A percentile compares a stretch with the other conserved stretches of the same genome.
phyloP scores from a whole-genome alignment of 1,284 basidiomycete species.

The Tausonia pullulans region DNA sequence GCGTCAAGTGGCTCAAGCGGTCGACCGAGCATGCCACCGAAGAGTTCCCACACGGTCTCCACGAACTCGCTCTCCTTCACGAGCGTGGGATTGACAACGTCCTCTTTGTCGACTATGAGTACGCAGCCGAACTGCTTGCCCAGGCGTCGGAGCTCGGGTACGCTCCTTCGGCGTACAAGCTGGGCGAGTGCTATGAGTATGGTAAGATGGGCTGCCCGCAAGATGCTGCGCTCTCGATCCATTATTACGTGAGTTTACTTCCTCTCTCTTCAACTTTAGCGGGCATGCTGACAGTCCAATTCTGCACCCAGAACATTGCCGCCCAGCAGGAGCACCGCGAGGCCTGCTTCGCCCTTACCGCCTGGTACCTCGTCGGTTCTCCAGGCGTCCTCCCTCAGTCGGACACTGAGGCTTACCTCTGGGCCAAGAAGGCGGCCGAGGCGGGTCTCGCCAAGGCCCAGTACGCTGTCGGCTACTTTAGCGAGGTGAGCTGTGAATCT shows the following conservation, averaged over 20 bases:
- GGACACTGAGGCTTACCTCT: slow-evolving; percentile 92
- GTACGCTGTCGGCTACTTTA: slow-evolving; percentile 96
- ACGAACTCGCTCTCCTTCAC: slow-evolving; percentile 88
- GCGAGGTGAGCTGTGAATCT: slow-evolving; percentile 46
- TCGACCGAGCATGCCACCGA: slow-evolving; percentile 88
- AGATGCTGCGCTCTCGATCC: slow-evolving; percentile 90
- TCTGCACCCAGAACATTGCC: slow-evolving; percentile 66
- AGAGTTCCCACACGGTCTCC: slow-evolving; percentile 91
- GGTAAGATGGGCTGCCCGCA: slow-evolving; percentile 98
- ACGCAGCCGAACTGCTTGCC: slow-evolving; percentile 85
- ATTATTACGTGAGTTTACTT: slow-evolving; percentile 76
- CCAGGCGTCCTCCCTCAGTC: slow-evolving; percentile 95
- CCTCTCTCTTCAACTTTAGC: too few relatives aligned
- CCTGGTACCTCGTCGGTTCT: slow-evolving; percentile 98
- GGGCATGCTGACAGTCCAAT: slow-evolving; percentile 4
- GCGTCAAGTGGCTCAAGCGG: slow-evolving; percentile 96
- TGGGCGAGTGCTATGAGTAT: slow-evolving; percentile 99
- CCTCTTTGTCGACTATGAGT: slow-evolving; percentile 90
- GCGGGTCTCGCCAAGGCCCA: slow-evolving; percentile 82
- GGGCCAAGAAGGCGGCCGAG: slow-evolving; percentile 85
- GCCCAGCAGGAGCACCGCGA: slow-evolving; percentile 95
- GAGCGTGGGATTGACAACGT: slow-evolving; percentile 94
- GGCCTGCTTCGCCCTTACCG: slow-evolving; percentile 93
- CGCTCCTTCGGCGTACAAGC: slow-evolving; percentile 85
- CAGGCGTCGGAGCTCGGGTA: slow-evolving; percentile 93